Base-by-base conservation (phyloP, 2,329 filamentous ascomycete genomes). In the Tolypocladium ovalisporum region DNA sequence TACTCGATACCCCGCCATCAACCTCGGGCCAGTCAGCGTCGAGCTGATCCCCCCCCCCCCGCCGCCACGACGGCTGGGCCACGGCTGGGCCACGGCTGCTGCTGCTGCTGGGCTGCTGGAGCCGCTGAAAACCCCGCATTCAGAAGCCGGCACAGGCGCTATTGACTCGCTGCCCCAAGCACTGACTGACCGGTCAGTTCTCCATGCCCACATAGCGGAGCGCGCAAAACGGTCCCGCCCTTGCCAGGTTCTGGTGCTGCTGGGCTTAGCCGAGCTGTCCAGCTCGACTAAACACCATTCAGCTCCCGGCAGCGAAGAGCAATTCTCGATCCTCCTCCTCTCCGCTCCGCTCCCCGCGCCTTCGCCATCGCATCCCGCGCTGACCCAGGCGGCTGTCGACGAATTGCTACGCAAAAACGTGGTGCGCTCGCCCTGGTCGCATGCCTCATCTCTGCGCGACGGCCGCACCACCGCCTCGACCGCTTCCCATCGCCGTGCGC, bases 361-460 rank as follows among this genome's bases (percentile, higher is more conserved):
- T 1, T 22, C 35, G 17, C 13, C 47, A 36, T 53, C 36, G 36
- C 52, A 49, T n/a, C n/a, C 54, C n/a, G 55, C n/a, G 42, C 47
- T n/a, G 56, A 57, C 56, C 56, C 58, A 55, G 39, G 52, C 55
- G 42, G 34, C 54, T 52, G 52, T 9, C 40, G 56, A 32, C 53
- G 36, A 40, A 24, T 51, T 39, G 49, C 49, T 42, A 47, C 55
- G 55, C 57, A 52, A 22, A 36, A 51, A 52, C 52, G 55, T 44
- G 37, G 55, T 53, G 59, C 53, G 56, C 40, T 52, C 57, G 62
- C 59, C 60, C 62, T 59, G 63, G 60, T 66, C 64, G 66, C 66
- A 69, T 70, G 67, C 68, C 65, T 67, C 65, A 69, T 70, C 68
- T 68, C 61, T 70, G 68, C 65, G 64, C 66, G 60, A 70, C 68